Conservation (phyloP, 805 yeast genomes). For the Lipomyces chichibuensis region DNA sequence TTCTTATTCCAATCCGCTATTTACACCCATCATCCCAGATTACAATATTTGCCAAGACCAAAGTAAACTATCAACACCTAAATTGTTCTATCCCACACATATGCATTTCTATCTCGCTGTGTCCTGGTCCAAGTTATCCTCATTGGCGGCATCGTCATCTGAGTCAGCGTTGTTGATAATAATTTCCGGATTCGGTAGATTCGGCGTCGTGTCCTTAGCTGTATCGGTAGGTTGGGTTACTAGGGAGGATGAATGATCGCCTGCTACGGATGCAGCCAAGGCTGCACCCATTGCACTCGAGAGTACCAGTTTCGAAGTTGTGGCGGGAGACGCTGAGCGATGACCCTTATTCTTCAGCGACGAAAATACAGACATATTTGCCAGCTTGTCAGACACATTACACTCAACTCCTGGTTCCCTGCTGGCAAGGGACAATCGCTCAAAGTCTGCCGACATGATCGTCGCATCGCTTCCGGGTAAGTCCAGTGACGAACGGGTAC, state of each 20-base stretch:
- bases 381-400: background rate
- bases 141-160: background rate
- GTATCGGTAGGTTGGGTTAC: background rate
- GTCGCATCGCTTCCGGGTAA: background rate
- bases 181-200: slow-evolving; percentile 17
- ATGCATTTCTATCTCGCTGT: slow-evolving; percentile 3
- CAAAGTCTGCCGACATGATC: background rate
- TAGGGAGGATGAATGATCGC: background rate
- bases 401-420: slow-evolving; percentile 8
- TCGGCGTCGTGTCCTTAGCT: background rate
- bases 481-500: slow-evolving; percentile 6
- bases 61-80: background rate
- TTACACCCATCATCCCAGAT: background rate
- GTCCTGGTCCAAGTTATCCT: background rate
- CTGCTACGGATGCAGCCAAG: slow-evolving; percentile 17
- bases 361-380: slow-evolving; percentile 5
- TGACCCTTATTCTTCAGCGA: slow-evolving; percentile 2
- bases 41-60: background rate
- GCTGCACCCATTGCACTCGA: slow-evolving; percentile 28
- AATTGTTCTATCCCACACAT: background rate
- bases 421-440: slow-evolving; percentile 6
- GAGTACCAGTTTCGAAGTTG: slow-evolving; percentile 11
- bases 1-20: slow-evolving; percentile 1
- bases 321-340: slow-evolving; percentile 1
- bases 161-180: slow-evolving; percentile 20